Base-by-base conservation (phyloP, 805 yeast species). In the Starmerella scarabaei region DNA sequence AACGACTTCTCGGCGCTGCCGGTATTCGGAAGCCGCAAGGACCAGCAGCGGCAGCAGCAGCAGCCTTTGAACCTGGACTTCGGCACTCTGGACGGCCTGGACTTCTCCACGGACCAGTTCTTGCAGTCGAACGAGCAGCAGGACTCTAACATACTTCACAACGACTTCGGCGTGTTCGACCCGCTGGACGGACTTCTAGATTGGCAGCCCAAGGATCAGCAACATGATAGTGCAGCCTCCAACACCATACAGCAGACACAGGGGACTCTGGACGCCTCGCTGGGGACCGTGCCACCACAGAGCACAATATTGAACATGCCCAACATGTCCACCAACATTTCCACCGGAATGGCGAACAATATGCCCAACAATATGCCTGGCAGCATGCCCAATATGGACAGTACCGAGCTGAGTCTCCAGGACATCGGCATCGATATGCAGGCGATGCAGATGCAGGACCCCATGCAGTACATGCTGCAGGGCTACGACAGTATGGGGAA, bases 111-210 rank as follows among this genome's bases (percentile, higher is more conserved):
- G 19, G 15, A 43, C 21, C 26, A 23, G 26, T 11, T 7, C 7
- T 7, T 23, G 26, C 38, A 38, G 37, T 14, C 15, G 16, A n/a
- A 26, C 16, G 24, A 30, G 32, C 20, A 19, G 18, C 33, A 12
- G 12, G 26, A 12, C 20, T 21, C 21, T 26, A 24, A 26, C 16
- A 49, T 62, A 18, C 36, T 53, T 12, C 53, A 54, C 29, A 52
- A 52, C 18, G 62, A 59, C 26, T 59, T 54, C 44, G 57, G 57
- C 36, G 43, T 58, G 48, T 56, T 62, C 34, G 65, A 57, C 38
- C 62, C 64, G 14, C 46, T 60, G 18, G 63, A 59, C 15, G 53
- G 44, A 19, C 23, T 50, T 41, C 46, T 49, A 4, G 43, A 23
- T 18, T 48, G 52, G 52, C 39, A 47, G 15, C 20, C 35, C 4